Evolutionary conservation across 176 grass and related monocot genomes (phyloP).

Genomic region (Oryza punctata): DNA sequence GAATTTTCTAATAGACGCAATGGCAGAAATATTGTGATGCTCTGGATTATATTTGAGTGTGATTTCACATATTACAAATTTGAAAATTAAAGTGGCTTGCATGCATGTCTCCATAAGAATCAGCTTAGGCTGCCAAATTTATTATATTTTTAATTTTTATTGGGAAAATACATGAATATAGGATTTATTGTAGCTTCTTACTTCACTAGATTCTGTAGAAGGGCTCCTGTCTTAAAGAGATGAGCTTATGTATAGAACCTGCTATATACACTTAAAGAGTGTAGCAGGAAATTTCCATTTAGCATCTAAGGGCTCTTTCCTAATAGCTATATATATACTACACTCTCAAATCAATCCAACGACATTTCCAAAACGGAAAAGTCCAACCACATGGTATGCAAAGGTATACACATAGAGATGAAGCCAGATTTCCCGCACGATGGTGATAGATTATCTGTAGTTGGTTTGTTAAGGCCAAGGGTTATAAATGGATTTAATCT

Average conservation of each 20-base stretch:
- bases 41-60: not conserved
- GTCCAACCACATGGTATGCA: constrained; percentile 2
- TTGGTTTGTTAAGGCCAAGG: not conserved
- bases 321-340: not conserved
- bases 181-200: too few relatives aligned
- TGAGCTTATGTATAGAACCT: not conserved
- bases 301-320: not conserved
- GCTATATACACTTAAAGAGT: not conserved
- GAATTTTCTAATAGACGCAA: not conserved
- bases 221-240: not conserved
- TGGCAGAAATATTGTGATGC: not conserved
- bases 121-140: too few relatives aligned
- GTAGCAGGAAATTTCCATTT: constrained; percentile 21
- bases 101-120: too few relatives aligned
- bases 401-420: not conserved
- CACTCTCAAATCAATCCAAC: not conserved
- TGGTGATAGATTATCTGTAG: not conserved
- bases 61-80: not conserved
- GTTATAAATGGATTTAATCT: not conserved
- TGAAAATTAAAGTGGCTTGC: not conserved
- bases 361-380: not conserved
- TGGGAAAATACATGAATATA: too few relatives aligned
- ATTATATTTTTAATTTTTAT: too few relatives aligned
- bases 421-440: not conserved
- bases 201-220: too few relatives aligned